A percentile compares a stretch with the other conserved stretches of the same genome.
These are phyloP conservation scores for slime mould (Dictyostelium discoideum) DNA, from an alignment of 78 protist genomes.

Conservation along the genomic window dicty_2.7 NC_007088.5:7226501-7227000, in stretches of 20 bases:
- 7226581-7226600: too few species aligned
- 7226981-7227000: not conserved
- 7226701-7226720: not conserved
- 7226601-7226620: too few species aligned
- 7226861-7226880: constrained; percentile 1
- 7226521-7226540: too few species aligned
- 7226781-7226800: not conserved
- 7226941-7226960: constrained; percentile 7
- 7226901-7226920: not conserved
- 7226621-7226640: too few species aligned
- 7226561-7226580: too few species aligned
- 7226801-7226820: not conserved
- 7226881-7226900: not conserved
- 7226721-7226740: not conserved
- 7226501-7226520: too few species aligned
- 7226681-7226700: not conserved
- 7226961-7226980: not conserved
- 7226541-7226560: too few species aligned
- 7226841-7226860: not conserved
- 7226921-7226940: not conserved
- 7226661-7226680: not conserved
- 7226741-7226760: not conserved
- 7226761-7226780: not conserved
- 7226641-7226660: too few species aligned
- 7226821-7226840: not conserved